Percentiles rank a stretch among this genome's conserved stretches.
These are phyloP conservation scores for Boechera stricta DNA, from an alignment of 345 rosid species.

Conservation along the genomic window DNA sequence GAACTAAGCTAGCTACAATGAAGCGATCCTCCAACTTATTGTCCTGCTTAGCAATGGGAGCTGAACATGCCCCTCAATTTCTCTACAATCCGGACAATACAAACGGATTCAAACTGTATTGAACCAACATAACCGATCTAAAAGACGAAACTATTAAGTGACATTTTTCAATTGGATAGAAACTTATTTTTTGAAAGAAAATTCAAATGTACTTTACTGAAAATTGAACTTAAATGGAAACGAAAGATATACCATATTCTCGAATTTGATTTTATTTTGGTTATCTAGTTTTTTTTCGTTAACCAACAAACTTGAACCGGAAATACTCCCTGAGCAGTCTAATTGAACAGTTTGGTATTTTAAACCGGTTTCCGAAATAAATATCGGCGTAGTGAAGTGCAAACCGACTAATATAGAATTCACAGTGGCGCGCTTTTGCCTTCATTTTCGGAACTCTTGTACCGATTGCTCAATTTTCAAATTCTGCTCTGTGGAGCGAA, in stretches of 20 bases:
- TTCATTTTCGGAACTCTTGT: constrained; percentile 12
- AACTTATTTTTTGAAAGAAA: neutral
- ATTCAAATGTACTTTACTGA: neutral
- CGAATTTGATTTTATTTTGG: neutral
- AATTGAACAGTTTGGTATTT: neutral
- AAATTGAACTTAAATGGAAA: neutral
- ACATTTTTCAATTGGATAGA: neutral
- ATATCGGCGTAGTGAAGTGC: constrained; percentile 2
- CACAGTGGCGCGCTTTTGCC: constrained; percentile 44
- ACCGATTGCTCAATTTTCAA: constrained; percentile 14
- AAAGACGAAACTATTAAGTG: neutral
- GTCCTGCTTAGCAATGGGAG: neutral
- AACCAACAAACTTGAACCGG: constrained; percentile 15
- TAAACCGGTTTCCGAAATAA: constrained; percentile 3
- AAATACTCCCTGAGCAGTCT: neutral
- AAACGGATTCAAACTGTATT: neutral
- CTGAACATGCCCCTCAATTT: neutral
- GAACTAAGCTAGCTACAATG: neutral
- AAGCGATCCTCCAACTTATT: neutral
- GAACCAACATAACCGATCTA: neutral
- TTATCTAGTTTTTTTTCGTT: neutral
- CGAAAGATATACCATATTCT: neutral
- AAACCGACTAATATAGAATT: neutral
- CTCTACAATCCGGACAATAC: neutral
- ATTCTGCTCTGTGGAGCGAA: constrained; percentile 33